Evolutionary conservation across 495 filamentous ascomycete genomes (phyloP), one percentile per base, ranked within the genome.

Genomic region (Aspergillus hancockii): DNA sequence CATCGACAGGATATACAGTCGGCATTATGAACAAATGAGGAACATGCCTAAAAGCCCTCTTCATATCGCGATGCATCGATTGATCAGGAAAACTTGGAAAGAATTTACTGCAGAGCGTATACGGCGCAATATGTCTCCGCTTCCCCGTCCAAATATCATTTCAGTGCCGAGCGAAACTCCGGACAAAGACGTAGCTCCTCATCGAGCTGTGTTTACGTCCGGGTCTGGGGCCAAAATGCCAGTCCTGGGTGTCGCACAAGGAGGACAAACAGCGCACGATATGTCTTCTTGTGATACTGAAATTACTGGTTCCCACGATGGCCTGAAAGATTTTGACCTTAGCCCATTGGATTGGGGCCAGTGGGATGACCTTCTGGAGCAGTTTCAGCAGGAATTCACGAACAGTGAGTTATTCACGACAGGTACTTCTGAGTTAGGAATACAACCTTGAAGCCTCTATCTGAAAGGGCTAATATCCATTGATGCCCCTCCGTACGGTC

Each of bases 41-140:
- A 64, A 54, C 22, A 58, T 47, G 40, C 54, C 57, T 0, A 64
- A 64, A 32, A 67, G 57, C 14, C 66, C 70, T 49, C 71, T 78
- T 31, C 70, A 72, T 40, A 55, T 63, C 38, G 75, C 75, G 6
- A 54, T 76, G 30, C 70, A 69, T 38, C 65, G 68, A 28, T 54
- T 80, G 30, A 72, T 75, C 21, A 40, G 74, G 31, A 74, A 74
- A 57, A 65, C 76, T 9, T 79, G 75, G 73, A 67, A 58, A 38
- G 63, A 60, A 0, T 68, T 72, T 59, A 56, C 60, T 10, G 65
- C 60, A 5, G 72, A 73, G 36, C 71, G 71, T 54, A 61, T 62
- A 32, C 52, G 43, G 28, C 43, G 61, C 40, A 57, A 62, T 10
- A 54, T 58, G 3, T 54, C 58, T n/a, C 56, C 70, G 21, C 51